These are phyloP conservation scores for Tolypocladium cylindrosporum DNA, from an alignment of 2,329 filamentous ascomycete genomes.

Conservation along the genomic window DNA sequence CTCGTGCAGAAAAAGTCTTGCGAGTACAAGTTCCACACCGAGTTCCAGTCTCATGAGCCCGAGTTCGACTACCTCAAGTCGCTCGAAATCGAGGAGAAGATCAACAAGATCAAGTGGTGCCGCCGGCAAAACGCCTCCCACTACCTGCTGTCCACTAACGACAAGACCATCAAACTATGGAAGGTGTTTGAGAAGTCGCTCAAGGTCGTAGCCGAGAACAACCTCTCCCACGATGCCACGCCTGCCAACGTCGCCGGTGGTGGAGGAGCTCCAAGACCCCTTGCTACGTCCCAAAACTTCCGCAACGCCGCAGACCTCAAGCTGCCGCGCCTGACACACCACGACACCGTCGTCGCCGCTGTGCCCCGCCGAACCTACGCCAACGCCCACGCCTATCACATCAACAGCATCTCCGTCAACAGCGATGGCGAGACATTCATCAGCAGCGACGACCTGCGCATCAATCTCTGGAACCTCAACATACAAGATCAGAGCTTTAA, in stretches of 20 bases:
- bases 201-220: slow-evolving; percentile 98
- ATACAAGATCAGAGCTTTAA: slow-evolving; percentile 99
- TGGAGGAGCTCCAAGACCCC: slow-evolving; percentile 65
- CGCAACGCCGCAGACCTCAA: slow-evolving; percentile 75
- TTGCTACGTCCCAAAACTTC: slow-evolving; percentile 61
- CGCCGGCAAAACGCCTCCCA: slow-evolving; percentile 95
- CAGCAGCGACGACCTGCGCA: slow-evolving; percentile 92
- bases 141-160: slow-evolving; percentile 95
- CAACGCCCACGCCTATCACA: slow-evolving; percentile 97
- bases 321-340: slow-evolving; percentile 90
- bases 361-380: slow-evolving; percentile 94
- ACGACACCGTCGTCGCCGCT: slow-evolving; percentile 95
- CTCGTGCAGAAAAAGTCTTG: slow-evolving; percentile 87
- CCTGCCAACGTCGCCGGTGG: slow-evolving; percentile 63
- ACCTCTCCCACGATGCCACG: slow-evolving; percentile 88
- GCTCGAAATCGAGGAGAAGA: slow-evolving; percentile 98
- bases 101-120: slow-evolving; percentile 99
- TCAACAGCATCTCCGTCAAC: slow-evolving; percentile 99
- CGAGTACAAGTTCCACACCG: slow-evolving; percentile 99
- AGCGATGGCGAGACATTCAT: slow-evolving; percentile 99
- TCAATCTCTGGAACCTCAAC: slow-evolving; percentile 98
- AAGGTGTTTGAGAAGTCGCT: slow-evolving; percentile 99
- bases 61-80: slow-evolving; percentile 99
- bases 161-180: slow-evolving; percentile 99
- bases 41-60: slow-evolving; percentile 98